A percentile compares a stretch with the other conserved stretches of the same genome.
Conservation (phyloP, 2,329 filamentous ascomycete genomes). For the Exutisphaerella laricina region DNA sequence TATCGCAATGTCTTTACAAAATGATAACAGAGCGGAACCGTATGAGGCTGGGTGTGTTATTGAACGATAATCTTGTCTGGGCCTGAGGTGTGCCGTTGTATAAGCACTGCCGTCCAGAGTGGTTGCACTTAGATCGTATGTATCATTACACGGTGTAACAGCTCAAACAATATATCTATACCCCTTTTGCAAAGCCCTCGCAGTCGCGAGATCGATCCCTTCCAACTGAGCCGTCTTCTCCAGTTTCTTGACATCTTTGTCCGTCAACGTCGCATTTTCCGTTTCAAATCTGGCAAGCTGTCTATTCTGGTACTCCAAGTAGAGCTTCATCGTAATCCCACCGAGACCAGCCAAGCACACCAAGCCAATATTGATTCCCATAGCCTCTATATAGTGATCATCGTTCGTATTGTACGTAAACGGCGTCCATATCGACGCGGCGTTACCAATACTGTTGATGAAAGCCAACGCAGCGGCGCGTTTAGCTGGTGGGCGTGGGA, state of each 20-base stretch:
- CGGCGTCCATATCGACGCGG: slow-evolving; percentile 57
- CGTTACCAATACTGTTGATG: slow-evolving; percentile 69
- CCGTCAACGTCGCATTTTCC: slow-evolving; percentile 41
- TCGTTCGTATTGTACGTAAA: slow-evolving; percentile 34
- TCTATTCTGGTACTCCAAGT: slow-evolving; percentile 43
- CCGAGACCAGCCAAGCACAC: slow-evolving; percentile 25
- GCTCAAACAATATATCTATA: slow-evolving; percentile 48
- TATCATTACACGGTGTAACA: too few relatives aligned
- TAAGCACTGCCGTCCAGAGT: too few relatives aligned
- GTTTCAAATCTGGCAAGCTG: slow-evolving; percentile 48
- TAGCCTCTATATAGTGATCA: slow-evolving; percentile 30
- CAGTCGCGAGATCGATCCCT: slow-evolving; percentile 46
- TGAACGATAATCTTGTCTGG: too few relatives aligned
- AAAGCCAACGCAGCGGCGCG: slow-evolving; percentile 66
- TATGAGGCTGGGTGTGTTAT: too few relatives aligned
- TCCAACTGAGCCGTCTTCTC: slow-evolving; percentile 49
- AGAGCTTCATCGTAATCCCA: slow-evolving; percentile 27
- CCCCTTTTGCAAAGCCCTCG: slow-evolving; percentile 49
- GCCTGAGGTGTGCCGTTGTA: too few relatives aligned
- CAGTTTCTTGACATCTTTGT: slow-evolving; percentile 44
- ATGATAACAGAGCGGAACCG: too few relatives aligned
- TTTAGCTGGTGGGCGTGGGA: slow-evolving; percentile 71
- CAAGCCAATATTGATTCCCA: slow-evolving; percentile 33
- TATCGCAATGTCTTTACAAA: too few relatives aligned
- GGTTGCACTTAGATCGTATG: too few relatives aligned